Base-by-base conservation (phyloP, 202 grass and related monocot species). In the Zizania palustris region DNA sequence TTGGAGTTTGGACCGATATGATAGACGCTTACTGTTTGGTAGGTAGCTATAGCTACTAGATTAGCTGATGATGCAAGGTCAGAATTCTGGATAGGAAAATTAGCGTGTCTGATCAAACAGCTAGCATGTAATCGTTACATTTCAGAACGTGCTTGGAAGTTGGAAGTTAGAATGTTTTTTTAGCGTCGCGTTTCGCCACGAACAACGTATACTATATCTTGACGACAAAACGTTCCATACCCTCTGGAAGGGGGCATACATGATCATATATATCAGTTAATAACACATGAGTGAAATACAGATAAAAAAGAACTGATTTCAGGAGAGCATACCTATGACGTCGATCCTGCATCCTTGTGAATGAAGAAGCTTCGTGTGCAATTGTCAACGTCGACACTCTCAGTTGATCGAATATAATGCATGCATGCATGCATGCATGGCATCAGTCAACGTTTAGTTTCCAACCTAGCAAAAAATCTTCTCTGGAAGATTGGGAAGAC, bases 371-470 rank as follows among this genome's bases (percentile, higher is more conserved):
- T 68, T 62, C 65, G 0, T 83, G 21, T 19, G 12, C 36, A 10
- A 11, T 38, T 72, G 72, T 82, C 66, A 71, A 73, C 67, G 21
- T 7, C 44, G 60, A 11, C 14, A 49, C 22, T 37, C n/a, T 8
- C 28, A 28, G 28, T 28, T 28, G 28, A 28, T 28, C 28, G 28
- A 28, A 28, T 28, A 28, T 28, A 28, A 28, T 28, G 2, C 28
- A 28, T 28, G 28, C 28, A 28, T 28, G 28, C 28, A n/a, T n/a
- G n/a, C n/a, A n/a, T 69, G 63, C 69, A 75, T 55, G 74, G 42
- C 69, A 57, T 75, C 76, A 33, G 75, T 84, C 75, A 57, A 79
- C 43, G 75, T 67, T 81, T 79, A 43, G 75, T 67, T 81, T 79
- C 69, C 54, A 69, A 59, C 34, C 64, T 51, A 54, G 16, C 51